phyloP scores from a whole-genome alignment of 2,329 filamentous ascomycete species.

The Xylaria sp. region DNA sequence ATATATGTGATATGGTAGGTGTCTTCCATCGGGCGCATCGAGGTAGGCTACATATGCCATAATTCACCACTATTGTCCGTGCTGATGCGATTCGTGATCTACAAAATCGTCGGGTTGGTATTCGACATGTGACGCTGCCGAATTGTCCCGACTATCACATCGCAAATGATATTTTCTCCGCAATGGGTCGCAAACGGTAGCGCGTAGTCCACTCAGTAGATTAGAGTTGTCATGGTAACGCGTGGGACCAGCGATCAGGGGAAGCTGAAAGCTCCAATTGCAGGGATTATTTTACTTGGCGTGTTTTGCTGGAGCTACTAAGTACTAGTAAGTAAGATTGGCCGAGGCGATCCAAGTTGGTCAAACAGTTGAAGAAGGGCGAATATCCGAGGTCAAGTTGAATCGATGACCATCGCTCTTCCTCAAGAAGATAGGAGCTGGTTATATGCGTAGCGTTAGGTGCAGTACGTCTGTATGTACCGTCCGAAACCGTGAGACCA shows the following conservation, averaged over 20 bases:
- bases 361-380: slow-evolving; percentile 20
- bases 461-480: neutral
- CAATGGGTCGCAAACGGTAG: slow-evolving; percentile 22
- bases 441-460: slow-evolving; percentile 31
- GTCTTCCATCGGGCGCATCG: too few relatives aligned
- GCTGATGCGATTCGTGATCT: neutral
- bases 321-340: neutral
- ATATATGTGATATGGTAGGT: too few relatives aligned
- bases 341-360: slow-evolving; percentile 31
- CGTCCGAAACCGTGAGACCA: neutral
- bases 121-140: slow-evolving; percentile 26
- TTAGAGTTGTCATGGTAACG: slow-evolving; percentile 36
- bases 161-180: slow-evolving; percentile 34
- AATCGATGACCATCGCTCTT: neutral
- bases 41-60: neutral
- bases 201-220: neutral
- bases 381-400: slow-evolving; percentile 29
- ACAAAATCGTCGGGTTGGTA: neutral
- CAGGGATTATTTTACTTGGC: slow-evolving; percentile 23
- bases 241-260: slow-evolving; percentile 39
- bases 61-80: neutral
- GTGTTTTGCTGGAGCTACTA: slow-evolving; percentile 15
- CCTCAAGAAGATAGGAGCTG: slow-evolving; percentile 2
- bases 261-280: slow-evolving; percentile 37
- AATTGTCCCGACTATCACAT: slow-evolving; percentile 14